A percentile compares a stretch with the other conserved stretches of the same genome.
These are phyloP conservation scores for Stagonosporopsis tanaceti DNA, from an alignment of 2,329 filamentous ascomycete genomes.

Conservation along the genomic window DNA sequence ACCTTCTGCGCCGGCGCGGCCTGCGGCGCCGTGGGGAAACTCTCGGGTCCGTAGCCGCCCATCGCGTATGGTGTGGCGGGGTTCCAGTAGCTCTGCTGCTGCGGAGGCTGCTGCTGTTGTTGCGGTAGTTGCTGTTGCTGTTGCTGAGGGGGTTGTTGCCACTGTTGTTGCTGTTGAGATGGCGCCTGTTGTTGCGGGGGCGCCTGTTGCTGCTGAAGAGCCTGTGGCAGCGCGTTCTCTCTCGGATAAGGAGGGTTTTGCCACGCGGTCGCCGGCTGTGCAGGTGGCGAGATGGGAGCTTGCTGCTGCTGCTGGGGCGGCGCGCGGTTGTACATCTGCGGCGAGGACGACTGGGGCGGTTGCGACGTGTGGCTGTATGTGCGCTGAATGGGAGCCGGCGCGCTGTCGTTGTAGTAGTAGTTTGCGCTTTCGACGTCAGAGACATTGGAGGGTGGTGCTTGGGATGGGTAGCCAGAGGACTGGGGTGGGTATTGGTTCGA, in stretches of 20 bases:
- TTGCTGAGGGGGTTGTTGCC: too few species aligned
- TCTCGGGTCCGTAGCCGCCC: slow-evolving; percentile 52
- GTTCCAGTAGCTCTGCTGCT: slow-evolving; percentile 46
- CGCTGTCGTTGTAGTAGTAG: slow-evolving; percentile 45
- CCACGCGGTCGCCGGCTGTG: slow-evolving; percentile 39
- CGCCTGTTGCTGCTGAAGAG: not conserved
- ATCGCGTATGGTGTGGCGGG: slow-evolving; percentile 49
- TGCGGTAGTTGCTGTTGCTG: not conserved
- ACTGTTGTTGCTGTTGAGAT: slow-evolving; percentile 4
- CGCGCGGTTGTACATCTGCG: slow-evolving; percentile 42
- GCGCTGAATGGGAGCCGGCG: slow-evolving; percentile 38
- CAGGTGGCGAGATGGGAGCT: slow-evolving; percentile 42
- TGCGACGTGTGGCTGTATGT: slow-evolving; percentile 43
- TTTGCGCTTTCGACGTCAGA: slow-evolving; percentile 44
- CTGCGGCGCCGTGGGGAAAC: slow-evolving; percentile 72
- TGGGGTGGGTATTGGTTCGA: slow-evolving; percentile 47
- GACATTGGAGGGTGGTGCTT: slow-evolving; percentile 44
- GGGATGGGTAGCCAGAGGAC: slow-evolving; percentile 42
- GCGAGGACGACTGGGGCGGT: slow-evolving; percentile 46
- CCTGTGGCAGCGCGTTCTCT: slow-evolving; percentile 38
- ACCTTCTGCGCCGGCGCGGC: slow-evolving; percentile 57
- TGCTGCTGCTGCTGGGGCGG: slow-evolving; percentile 23
- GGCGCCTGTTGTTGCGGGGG: slow-evolving; percentile 12
- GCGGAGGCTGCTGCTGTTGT: slow-evolving; percentile 38
- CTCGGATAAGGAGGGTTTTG: slow-evolving; percentile 45